Evolutionary conservation across 2,329 filamentous ascomycete genomes (phyloP), one percentile per base, ranked within the genome.

Genomic region (Bisporella sp.): DNA sequence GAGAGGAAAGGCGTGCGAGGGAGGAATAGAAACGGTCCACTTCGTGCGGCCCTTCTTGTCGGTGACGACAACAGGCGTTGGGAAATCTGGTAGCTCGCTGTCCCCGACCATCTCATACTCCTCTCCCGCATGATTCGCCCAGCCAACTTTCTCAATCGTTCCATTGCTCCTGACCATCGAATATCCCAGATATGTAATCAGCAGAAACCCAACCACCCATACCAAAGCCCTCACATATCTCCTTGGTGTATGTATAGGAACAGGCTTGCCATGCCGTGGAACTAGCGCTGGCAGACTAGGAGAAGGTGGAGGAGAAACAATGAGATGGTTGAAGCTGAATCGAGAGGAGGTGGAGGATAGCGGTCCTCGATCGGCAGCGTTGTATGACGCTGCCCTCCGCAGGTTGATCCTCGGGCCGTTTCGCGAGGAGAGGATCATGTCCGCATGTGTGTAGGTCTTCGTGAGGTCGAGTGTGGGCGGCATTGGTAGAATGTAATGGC

Each of bases 1-100:
- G 2, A 93, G 67, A 1, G 89, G 89, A 53, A 92, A 92, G 4
- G 74, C 71, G 43, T 76, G 72, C 51, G 75, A 75, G 5, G 76
- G 72, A 1, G 89, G 89, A 37, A 95, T 90, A 1, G 81, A 89
- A 8, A 95, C 78, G 0, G 89, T 93, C 89, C 89, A 95, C 64
- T 79, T 84, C 8, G 81, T 73, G 47, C 75, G 77, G 3, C 85
- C 85, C 42, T 74, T 72, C 30, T 72, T 69, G 67, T 90, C 86
- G 11, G 76, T 79, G 43, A 91, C 73, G 5, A 88, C 75, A 21
- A 93, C 75, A 0, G 87, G 85, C 0, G 84, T 85, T 0, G 88
- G 84, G 54, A 87, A 82, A 31, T 84, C 76, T 0, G 87, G 87
- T n/a, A 89, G 66, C 41, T 73, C 72, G 54, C 82, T 77, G 53